Evolutionary conservation across 345 rosid species (phyloP).

Genomic region (Euphorbia pulcherrima): DNA sequence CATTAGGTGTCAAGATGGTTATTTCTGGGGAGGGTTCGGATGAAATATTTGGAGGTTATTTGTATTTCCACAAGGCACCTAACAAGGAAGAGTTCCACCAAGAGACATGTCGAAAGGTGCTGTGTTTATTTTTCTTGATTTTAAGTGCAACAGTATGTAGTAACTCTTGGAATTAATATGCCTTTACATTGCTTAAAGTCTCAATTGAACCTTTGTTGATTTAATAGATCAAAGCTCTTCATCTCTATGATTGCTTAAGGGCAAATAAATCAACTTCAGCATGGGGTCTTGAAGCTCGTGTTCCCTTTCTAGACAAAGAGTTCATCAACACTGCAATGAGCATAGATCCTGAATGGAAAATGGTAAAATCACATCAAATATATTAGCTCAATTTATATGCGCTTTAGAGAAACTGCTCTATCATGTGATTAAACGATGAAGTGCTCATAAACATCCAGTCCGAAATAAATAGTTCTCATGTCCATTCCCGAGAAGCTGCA

Average conservation of each 20-base stretch:
- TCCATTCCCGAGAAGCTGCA: neutral
- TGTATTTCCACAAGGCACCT: slow-evolving; percentile 85
- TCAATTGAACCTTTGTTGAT: slow-evolving; percentile 19
- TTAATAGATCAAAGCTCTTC: slow-evolving; percentile 73
- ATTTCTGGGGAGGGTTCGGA: slow-evolving; percentile 88
- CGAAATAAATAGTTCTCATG: too few species aligned
- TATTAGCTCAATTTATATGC: neutral
- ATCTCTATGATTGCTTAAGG: slow-evolving; percentile 84
- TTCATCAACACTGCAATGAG: slow-evolving; percentile 65
- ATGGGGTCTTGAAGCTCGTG: slow-evolving; percentile 94
- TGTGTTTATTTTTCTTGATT: neutral
- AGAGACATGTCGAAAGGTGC: slow-evolving; percentile 83
- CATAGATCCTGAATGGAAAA: slow-evolving; percentile 81
- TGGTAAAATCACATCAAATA: slow-evolving; percentile 44
- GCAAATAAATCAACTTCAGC: slow-evolving; percentile 85
- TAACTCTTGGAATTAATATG: slow-evolving; percentile 6
- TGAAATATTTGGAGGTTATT: slow-evolving; percentile 82
- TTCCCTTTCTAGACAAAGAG: slow-evolving; percentile 77
- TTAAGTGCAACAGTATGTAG: slow-evolving; percentile 5
- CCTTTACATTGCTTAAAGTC: slow-evolving; percentile 1
- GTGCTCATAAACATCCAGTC: neutral
- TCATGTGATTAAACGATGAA: neutral
- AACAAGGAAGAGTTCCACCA: slow-evolving; percentile 72
- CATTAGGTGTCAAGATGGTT: slow-evolving; percentile 88
- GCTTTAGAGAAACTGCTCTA: neutral